phyloP scores from a whole-genome alignment of 371 early-diverging fungal genomes.

The Syncephalastrum sp. region DNA sequence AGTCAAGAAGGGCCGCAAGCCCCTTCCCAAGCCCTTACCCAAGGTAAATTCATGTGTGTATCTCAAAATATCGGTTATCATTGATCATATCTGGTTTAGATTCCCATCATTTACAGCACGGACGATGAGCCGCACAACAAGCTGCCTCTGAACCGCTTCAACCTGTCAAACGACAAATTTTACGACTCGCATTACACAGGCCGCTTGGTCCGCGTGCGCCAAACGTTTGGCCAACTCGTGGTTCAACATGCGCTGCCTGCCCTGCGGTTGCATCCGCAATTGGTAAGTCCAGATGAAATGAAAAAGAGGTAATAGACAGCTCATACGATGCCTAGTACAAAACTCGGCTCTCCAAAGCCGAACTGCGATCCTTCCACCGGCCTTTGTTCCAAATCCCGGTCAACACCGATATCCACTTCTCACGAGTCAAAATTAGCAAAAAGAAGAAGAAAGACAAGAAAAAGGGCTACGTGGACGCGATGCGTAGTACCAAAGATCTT shows the following conservation, averaged over 20 bases:
- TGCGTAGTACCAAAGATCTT: conserved; percentile 86
- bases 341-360: conserved; percentile 82
- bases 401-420: conserved; percentile 61
- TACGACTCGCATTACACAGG: conserved; percentile 82
- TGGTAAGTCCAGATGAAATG: conserved; percentile 41
- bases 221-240: conserved; percentile 88
- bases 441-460: conserved; percentile 79
- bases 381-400: conserved; percentile 74
- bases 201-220: conserved; percentile 77
- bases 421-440: conserved; percentile 66
- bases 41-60: conserved; percentile 23
- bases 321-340: conserved; percentile 67
- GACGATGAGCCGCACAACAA: conserved; percentile 55
- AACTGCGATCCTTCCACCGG: conserved; percentile 94
- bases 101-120: conserved; percentile 41
- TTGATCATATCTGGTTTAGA: conserved; percentile 6
- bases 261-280: conserved; percentile 80
- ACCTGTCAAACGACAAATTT: conserved; percentile 93
- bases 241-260: conserved; percentile 96
- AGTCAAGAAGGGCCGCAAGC: conserved; percentile 45
- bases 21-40: conserved; percentile 34
- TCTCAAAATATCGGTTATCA: not conserved
- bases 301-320: not conserved
- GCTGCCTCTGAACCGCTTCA: conserved; percentile 79
- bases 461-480: conserved; percentile 71